Base-by-base conservation (phyloP, 2,329 filamentous ascomycete genomes). In the Hypoxylon sp. region DNA sequence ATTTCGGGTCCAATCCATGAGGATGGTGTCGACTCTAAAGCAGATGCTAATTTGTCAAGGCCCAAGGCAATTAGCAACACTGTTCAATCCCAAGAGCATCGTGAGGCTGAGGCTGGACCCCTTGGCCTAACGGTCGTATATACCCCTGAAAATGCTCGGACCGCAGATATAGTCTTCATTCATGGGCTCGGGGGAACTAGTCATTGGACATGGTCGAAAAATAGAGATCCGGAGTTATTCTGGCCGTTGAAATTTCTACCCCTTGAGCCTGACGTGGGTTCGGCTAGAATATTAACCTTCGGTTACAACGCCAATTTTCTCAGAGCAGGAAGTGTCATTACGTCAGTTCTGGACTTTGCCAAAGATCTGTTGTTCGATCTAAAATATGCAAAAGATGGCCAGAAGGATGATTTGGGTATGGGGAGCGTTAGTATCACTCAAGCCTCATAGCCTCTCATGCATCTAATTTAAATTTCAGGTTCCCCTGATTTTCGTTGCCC, bases 161-260 rank as follows among this genome's bases (percentile, higher is more conserved):
- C 65, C 10, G 72, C 69, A 0, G 77, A 80, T 49, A 75, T 81
- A 7, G 62, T 80, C 0, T 78, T 79, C 59, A 73, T 80, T 2
- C 79, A 81, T 64, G 79, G 79, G 0, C 66, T 81, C 6, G 79
- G 79, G 0, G 79, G 79, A 1, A 75, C 72, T 6, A 77, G 76
- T 50, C 62, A 64, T 0, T 59, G 51, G 59, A 79, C 79, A 13
- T 81, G 79, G 79, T 79, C 72, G 0, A 69, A 75, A 25, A 55
- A 77, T 30, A 57, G 65, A 13, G 69, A 81, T 50, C 61, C 65
- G 0, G 64, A 75, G 1, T 46, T 72, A 2, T 79, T 80, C 60
- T 81, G 78, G 79, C 79, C 79, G 1, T 30, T 65, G 14, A 60
- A 50, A 10, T 81, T 75, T 55, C 70, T 81, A 2, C 74, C 78